Base-by-base conservation (phyloP, 2,329 filamentous ascomycete genomes). In the Aspergillus novoparasiticus region DNA sequence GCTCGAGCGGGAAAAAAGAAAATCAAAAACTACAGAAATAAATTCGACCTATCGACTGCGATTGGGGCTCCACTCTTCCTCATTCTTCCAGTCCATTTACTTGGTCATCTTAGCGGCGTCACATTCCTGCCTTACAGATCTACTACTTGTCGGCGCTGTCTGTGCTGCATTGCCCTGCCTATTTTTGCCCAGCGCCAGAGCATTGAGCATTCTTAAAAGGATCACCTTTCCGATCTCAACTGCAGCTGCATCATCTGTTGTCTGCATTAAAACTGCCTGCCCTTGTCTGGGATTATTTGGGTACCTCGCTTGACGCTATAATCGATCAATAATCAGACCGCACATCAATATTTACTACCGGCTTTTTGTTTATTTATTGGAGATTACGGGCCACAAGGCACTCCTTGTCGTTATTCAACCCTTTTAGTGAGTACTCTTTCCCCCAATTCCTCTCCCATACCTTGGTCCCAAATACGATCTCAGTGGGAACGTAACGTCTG, bases 221-320 rank as follows among this genome's bases (percentile, higher is more conserved):
- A 72, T 73, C 68, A 62, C 56, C 55, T 68, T 73, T 73, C 75
- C 74, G 72, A 78, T 76, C 74, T 73, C 64, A 71, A 71, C 71
- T 73, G 73, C 74, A 74, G 67, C 65, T 70, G 69, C 68, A 72
- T 69, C 69, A 63, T 65, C 62, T 63, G 67, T 67, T 65, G 62
- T 62, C 69, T 69, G 64, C 64, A 64, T 66, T 58, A 68, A 65
- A 66, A 70, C 68, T 66, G 69, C 62, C 68, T 64, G 64, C 69
- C 69, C 66, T 68, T 69, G 66, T 70, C 65, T 68, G 71, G 68
- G 68, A 65, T 64, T 51, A 30, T 57, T 64, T 67, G 66, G 66
- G 63, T 68, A 68, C 59, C 62, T 65, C 62, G 61, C 63, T 66
- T 65, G 59, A 65, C 60, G 59, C 60, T 60, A 61, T 55, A 65